These are phyloP conservation scores for Draba incana DNA, from an alignment of 345 rosid genomes.

Conservation along the genomic window DNA sequence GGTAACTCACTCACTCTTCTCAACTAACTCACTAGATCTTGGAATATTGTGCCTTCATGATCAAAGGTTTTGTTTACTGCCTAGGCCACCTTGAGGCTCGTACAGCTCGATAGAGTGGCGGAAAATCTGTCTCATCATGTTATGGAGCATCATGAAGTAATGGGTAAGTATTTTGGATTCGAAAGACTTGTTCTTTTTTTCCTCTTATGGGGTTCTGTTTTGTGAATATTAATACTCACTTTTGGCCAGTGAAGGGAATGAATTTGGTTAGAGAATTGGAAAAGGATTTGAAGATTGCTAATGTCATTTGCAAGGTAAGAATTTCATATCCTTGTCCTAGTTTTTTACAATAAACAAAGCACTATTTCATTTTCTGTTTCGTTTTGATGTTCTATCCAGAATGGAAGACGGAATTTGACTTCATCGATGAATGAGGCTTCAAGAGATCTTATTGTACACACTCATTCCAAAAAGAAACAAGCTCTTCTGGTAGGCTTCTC, in stretches of 20 bases:
- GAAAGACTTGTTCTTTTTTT: neutral
- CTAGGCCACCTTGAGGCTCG: conserved; percentile 86
- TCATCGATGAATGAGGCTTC: conserved; percentile 96
- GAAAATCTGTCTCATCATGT: conserved; percentile 80
- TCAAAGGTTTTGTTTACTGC: conserved; percentile 28
- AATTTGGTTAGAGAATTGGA: conserved; percentile 96
- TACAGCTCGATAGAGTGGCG: conserved; percentile 84
- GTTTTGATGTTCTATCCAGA: conserved; percentile 55
- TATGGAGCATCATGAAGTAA: conserved; percentile 97
- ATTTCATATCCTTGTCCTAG: conserved; percentile 15
- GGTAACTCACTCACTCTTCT: conserved; percentile 52
- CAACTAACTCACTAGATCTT: no score
- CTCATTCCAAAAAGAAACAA: conserved; percentile 88
- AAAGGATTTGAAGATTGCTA: conserved; percentile 94
- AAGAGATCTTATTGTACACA: conserved; percentile 96
- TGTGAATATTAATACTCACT: conserved; percentile 34
- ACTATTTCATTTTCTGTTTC: conserved; percentile 15
- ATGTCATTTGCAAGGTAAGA: conserved; percentile 91
- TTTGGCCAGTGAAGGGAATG: conserved; percentile 99
- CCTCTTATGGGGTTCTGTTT: neutral
- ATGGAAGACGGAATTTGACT: conserved; percentile 90
- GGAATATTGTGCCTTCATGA: no score
- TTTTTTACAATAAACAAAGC: neutral
- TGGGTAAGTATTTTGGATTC: conserved; percentile 64
- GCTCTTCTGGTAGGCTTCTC: conserved; percentile 73